Percentiles rank a stretch among this genome's conserved stretches.
Conservation (phyloP, 2,329 filamentous ascomycete species). For the Orbilia oligospora region DNA sequence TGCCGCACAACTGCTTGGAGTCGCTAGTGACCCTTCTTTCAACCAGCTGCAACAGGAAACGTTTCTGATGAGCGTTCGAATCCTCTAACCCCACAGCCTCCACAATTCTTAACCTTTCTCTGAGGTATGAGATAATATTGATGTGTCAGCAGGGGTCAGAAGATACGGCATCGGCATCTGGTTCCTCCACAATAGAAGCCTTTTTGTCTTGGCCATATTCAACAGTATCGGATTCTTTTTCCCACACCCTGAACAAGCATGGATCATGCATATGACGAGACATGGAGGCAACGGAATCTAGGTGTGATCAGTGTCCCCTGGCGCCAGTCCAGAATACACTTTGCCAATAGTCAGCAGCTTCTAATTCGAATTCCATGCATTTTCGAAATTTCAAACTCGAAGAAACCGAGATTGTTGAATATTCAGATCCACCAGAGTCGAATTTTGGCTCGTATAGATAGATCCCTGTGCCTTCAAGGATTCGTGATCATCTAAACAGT, state of each 20-base stretch:
- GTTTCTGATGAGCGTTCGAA: not conserved
- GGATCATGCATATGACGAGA: slow-evolving; percentile 25
- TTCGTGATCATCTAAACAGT: slow-evolving; percentile 36
- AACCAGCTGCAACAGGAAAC: slow-evolving; percentile 5
- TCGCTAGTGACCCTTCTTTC: too few relatives aligned
- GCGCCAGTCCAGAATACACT: slow-evolving; percentile 8
- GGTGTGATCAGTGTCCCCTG: slow-evolving; percentile 8
- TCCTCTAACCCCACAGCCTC: slow-evolving; percentile 37
- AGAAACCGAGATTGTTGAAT: not conserved
- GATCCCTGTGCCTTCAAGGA: slow-evolving; percentile 52
- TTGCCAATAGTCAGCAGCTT: not conserved
- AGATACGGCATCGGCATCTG: slow-evolving; percentile 27
- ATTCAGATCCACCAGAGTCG: not conserved
- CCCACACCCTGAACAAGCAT: slow-evolving; percentile 30
- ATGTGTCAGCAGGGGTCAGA: slow-evolving; percentile 24
- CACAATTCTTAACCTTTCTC: slow-evolving; percentile 1
- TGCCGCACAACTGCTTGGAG: slow-evolving; percentile 34
- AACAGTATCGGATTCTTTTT: slow-evolving; percentile 25
- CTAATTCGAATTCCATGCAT: slow-evolving; percentile 1
- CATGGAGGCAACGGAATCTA: slow-evolving; percentile 25
- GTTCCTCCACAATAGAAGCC: not conserved
- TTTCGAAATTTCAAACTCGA: not conserved
- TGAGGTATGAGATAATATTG: slow-evolving; percentile 16
- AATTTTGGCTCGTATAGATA: slow-evolving; percentile 9
- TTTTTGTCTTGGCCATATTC: slow-evolving; percentile 28